These are phyloP conservation scores for Apiospora rasikravindrae DNA, from an alignment of 2,329 filamentous ascomycete species.

Conservation along the genomic window DNA sequence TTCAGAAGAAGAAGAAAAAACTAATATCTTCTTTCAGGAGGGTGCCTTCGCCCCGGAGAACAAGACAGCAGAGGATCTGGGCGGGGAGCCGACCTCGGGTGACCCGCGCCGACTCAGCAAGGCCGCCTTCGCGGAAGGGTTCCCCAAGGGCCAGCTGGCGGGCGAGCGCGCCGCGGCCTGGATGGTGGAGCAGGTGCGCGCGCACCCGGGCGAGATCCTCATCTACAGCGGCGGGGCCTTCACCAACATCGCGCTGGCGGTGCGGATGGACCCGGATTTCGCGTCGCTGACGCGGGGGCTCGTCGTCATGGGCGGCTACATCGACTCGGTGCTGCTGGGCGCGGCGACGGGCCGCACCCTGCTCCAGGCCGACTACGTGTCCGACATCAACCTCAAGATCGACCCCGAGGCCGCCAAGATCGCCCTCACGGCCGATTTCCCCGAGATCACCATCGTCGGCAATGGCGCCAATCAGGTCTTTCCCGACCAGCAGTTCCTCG, in stretches of 20 bases:
- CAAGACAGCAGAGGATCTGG: conserved; percentile 43
- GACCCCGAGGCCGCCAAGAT: conserved; percentile 57
- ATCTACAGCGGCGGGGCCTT: conserved; percentile 53
- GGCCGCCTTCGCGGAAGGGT: conserved; percentile 51
- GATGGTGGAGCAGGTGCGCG: conserved; percentile 53
- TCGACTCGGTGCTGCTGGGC: conserved; percentile 46
- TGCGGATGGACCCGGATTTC: conserved; percentile 51
- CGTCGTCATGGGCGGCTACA: conserved; percentile 56
- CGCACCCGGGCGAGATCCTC: conserved; percentile 54
- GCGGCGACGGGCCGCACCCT: conserved; percentile 30
- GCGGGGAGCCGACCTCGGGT: conserved; percentile 51
- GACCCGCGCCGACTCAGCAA: conserved; percentile 47
- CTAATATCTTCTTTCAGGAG: conserved; percentile 30
- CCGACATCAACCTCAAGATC: conserved; percentile 54
- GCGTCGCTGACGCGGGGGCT: conserved; percentile 51
- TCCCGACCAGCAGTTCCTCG: conserved; percentile 23
- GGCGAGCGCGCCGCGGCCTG: conserved; percentile 48
- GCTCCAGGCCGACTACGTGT: conserved; percentile 29
- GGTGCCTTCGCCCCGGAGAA: conserved; percentile 52
- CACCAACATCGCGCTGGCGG: conserved; percentile 55
- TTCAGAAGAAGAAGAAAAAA: too few relatives aligned
- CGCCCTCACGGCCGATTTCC: conserved; percentile 52
- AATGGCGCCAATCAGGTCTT: conserved; percentile 27
- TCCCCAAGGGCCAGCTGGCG: conserved; percentile 48
- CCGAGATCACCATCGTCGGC: conserved; percentile 42